Conservation (phyloP, 257 asterid genomes). For the Capsicum rhomboideum region DNA sequence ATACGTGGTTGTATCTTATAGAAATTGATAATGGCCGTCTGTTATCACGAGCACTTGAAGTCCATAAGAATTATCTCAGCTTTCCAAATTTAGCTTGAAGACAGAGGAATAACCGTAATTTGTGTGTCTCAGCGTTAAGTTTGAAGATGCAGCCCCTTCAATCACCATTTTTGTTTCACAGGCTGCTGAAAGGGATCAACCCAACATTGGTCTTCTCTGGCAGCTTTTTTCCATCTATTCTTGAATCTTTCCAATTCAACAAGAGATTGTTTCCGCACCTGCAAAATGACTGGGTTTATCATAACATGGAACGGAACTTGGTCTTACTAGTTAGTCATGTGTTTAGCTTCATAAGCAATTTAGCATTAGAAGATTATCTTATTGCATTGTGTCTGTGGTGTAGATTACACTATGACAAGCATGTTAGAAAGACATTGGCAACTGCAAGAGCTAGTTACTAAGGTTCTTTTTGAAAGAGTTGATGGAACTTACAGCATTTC, state of each 20-base stretch:
- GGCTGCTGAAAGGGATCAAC: constrained; percentile 37
- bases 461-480: not conserved
- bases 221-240: constrained; percentile 62
- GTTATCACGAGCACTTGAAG: not conserved
- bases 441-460: not conserved
- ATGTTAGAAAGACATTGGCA: not conserved
- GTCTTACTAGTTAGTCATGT: not conserved
- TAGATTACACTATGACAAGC: not conserved
- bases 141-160: not conserved
- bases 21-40: not conserved
- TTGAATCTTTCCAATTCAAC: constrained; percentile 49
- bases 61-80: not conserved
- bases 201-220: constrained; percentile 64
- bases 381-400: not conserved
- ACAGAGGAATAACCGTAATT: not conserved
- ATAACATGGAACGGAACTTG: not conserved
- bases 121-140: not conserved
- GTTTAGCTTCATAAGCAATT: not conserved
- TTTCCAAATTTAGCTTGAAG: not conserved
- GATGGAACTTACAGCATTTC: constrained; percentile 46
- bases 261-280: constrained; percentile 47
- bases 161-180: constrained; percentile 5
- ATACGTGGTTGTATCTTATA: not conserved
- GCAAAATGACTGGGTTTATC: constrained; percentile 4
- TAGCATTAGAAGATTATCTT: not conserved